These are phyloP conservation scores for Chrysochromulina tobinii DNA, from an alignment of 78 protist species.

Conservation along the genomic window DNA sequence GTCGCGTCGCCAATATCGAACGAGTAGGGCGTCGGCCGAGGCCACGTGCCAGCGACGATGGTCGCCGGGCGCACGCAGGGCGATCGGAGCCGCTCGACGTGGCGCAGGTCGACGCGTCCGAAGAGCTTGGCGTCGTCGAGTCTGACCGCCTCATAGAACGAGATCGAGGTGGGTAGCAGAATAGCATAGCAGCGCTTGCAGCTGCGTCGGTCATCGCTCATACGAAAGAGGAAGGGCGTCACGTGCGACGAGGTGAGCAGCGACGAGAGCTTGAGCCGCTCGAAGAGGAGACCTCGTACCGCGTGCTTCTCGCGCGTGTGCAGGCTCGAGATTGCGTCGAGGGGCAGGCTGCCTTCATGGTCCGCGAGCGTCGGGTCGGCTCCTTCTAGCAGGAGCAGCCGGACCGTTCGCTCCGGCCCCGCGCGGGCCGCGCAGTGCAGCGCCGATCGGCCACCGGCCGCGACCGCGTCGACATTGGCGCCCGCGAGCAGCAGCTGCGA, in stretches of 20 bases:
- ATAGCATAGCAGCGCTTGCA: not conserved
- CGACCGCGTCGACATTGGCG: not conserved
- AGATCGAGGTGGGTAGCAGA: not conserved
- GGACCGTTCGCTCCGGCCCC: not conserved
- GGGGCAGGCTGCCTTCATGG: not conserved
- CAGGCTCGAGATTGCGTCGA: not conserved
- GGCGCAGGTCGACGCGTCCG: not conserved
- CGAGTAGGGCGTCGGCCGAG: not conserved
- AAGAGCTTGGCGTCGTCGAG: too few species aligned
- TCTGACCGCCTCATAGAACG: not conserved
- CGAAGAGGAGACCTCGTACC: not conserved
- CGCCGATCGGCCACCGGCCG: not conserved
- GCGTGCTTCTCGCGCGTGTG: not conserved
- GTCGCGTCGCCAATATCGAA: not conserved
- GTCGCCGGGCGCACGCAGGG: not conserved
- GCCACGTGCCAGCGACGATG: not conserved
- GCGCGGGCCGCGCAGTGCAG: constrained; percentile 6
- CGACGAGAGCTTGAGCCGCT: not conserved
- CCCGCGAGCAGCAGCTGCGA: not conserved
- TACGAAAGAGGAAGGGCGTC: too few species aligned
- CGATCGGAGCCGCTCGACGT: not conserved
- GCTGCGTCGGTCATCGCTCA: too few species aligned
- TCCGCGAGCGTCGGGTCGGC: not conserved
- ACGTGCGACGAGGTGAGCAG: not conserved
- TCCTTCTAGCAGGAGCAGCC: not conserved